phyloP scores from a whole-genome alignment of 2,329 filamentous ascomycete species.

The Hypoxylon rubiginosum region DNA sequence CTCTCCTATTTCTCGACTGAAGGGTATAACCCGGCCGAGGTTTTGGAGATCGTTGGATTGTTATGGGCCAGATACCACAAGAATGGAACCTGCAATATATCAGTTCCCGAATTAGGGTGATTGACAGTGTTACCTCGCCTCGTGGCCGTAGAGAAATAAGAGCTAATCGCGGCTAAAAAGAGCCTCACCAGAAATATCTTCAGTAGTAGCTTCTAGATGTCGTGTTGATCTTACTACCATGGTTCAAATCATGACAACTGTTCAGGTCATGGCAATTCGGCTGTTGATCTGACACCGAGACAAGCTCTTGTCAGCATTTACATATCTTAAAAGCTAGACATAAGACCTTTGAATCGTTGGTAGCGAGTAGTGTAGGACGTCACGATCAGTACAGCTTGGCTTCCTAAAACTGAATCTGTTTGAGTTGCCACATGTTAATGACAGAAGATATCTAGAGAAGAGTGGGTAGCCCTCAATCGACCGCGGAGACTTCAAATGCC shows the following conservation, averaged over 20 bases:
- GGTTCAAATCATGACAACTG: slow-evolving; percentile 9
- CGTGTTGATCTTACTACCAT: slow-evolving; percentile 16
- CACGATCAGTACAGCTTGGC: slow-evolving; percentile 1
- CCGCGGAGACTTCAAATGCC: neutral
- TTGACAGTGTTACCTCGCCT: slow-evolving; percentile 40
- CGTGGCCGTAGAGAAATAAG: slow-evolving; percentile 27
- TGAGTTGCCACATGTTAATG: neutral
- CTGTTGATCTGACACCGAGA: slow-evolving; percentile 28
- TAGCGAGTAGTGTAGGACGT: slow-evolving; percentile 5
- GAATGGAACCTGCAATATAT: slow-evolving; percentile 34
- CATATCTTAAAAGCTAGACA: neutral
- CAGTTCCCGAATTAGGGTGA: slow-evolving; percentile 25
- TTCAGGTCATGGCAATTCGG: slow-evolving; percentile 23
- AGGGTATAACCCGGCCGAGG: slow-evolving; percentile 3
- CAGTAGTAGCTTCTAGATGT: slow-evolving; percentile 12
- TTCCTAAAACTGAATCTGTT: neutral
- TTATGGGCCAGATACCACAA: slow-evolving; percentile 14
- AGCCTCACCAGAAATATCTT: slow-evolving; percentile 29
- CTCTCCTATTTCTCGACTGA: slow-evolving; percentile 4
- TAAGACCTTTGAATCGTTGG: neutral
- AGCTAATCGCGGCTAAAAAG: slow-evolving; percentile 35
- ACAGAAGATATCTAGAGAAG: neutral
- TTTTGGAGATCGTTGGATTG: slow-evolving; percentile 12
- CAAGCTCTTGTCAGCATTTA: slow-evolving; percentile 3
- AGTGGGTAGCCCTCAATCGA: neutral